phyloP scores from a whole-genome alignment of 202 grass and related monocot genomes.

The Cymbopogon flexuosus region DNA sequence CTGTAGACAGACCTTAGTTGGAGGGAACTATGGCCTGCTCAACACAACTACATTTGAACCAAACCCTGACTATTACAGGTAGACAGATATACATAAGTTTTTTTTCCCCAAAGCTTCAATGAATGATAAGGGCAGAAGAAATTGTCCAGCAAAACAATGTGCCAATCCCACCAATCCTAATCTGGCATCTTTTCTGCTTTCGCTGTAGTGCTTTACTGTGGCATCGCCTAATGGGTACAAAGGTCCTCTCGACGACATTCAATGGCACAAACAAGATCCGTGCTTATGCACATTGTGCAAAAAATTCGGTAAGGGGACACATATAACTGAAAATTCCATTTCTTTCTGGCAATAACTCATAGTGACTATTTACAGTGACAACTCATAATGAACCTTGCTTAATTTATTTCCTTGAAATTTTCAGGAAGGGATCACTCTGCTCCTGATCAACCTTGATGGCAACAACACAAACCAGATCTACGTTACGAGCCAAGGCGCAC shows the following conservation, averaged over 20 bases:
- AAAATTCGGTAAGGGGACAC: constrained; percentile 44
- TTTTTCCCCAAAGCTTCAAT: neutral
- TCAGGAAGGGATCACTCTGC: constrained; percentile 77
- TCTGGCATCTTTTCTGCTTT: constrained; percentile 29
- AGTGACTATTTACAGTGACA: neutral
- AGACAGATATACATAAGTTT: constrained; percentile 2
- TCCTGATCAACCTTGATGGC: constrained; percentile 85
- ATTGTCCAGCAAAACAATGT: neutral
- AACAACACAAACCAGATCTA: constrained; percentile 56
- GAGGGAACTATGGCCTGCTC: constrained; percentile 64
- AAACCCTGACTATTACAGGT: constrained; percentile 77
- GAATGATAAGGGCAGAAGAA: neutral
- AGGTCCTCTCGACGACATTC: constrained; percentile 70
- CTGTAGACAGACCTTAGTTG: constrained; percentile 59
- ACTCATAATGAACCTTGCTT: neutral
- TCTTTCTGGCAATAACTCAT: neutral
- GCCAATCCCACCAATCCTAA: neutral
- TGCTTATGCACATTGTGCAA: constrained; percentile 74
- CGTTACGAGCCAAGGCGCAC: constrained; percentile 29
- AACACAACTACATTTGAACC: constrained; percentile 75
- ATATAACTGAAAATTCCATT: neutral
- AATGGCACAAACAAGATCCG: constrained; percentile 66
- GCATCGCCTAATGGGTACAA: constrained; percentile 88
- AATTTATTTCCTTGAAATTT: neutral
- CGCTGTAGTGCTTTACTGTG: constrained; percentile 76